These are phyloP conservation scores for Stipa capillata DNA, from an alignment of 176 grass and related monocot species.

Conservation along the genomic window DNA sequence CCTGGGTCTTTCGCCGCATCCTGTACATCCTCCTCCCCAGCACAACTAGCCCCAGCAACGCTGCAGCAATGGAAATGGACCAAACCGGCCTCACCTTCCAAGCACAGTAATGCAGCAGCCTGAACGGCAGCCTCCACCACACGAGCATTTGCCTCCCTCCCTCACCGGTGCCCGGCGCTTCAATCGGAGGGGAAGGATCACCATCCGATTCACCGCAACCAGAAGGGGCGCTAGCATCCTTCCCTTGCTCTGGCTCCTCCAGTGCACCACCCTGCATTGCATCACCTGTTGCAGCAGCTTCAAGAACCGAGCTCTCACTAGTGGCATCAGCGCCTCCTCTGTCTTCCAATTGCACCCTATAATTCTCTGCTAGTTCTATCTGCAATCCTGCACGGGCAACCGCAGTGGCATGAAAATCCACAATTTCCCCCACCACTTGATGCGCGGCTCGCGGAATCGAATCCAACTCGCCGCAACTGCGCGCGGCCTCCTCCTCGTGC, in stretches of 20 bases:
- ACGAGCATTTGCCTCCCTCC: conserved; percentile 9
- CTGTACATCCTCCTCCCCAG: conserved; percentile 58
- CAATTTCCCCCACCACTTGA: not conserved
- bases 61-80: conserved; percentile 47
- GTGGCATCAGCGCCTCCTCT: not conserved
- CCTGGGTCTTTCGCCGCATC: conserved; percentile 37
- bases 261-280: too few species aligned
- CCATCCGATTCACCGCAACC: not conserved
- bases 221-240: not conserved
- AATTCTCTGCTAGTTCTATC: conserved; percentile 7
- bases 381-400: not conserved
- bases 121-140: conserved; percentile 57
- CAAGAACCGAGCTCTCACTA: not conserved
- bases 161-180: not conserved
- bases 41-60: conserved; percentile 37
- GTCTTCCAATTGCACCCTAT: not conserved
- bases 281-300: not conserved
- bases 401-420: not conserved
- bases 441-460: not conserved
- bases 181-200: conserved; percentile 3
- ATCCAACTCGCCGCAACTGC: not conserved
- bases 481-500: too few species aligned
- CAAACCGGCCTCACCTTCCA: conserved; percentile 61
- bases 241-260: not conserved
- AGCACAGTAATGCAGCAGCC: conserved; percentile 40